Percentiles rank a stretch among this genome's conserved stretches.
phyloP scores from a whole-genome alignment of 306 rosid species.

The Lithocarpus polystachyus region DNA sequence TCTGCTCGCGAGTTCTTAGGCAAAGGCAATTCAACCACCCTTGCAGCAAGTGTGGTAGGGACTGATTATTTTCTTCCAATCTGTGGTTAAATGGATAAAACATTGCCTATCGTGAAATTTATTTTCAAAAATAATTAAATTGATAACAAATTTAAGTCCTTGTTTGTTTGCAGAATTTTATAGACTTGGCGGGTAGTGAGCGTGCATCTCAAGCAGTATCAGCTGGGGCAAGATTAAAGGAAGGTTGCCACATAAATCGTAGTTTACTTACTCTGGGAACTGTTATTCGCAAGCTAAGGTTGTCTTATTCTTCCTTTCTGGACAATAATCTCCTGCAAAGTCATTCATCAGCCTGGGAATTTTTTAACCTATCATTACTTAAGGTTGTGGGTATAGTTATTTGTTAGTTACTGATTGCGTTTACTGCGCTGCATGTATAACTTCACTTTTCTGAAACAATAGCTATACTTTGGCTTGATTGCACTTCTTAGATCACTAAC shows the following conservation, averaged over 20 bases:
- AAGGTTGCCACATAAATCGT: conserved; percentile 98
- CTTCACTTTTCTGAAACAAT: not conserved
- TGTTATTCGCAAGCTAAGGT: conserved; percentile 98
- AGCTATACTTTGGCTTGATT: not conserved
- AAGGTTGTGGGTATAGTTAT: not conserved
- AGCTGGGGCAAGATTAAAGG: conserved; percentile 91
- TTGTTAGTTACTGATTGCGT: not conserved
- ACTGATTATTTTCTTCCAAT: conserved; percentile 8
- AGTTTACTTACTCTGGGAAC: conserved; percentile 92
- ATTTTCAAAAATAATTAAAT: not conserved
- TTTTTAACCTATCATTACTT: not conserved
- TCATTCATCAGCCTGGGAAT: not conserved
- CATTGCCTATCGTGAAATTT: not conserved
- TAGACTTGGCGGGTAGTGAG: conserved; percentile 98
- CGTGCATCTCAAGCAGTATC: conserved; percentile 96
- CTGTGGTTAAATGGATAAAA: conserved; percentile 12
- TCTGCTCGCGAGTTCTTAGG: conserved; percentile 94
- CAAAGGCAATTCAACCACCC: conserved; percentile 87
- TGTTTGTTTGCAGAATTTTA: conserved; percentile 75
- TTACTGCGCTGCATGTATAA: not conserved
- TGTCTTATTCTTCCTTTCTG: conserved; percentile 36
- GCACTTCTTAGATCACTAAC: not conserved
- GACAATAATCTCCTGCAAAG: conserved; percentile 7
- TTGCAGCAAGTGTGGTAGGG: conserved; percentile 90
- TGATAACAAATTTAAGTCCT: not conserved